phyloP scores from a whole-genome alignment of 1,284 basidiomycete species.

The Apiotrichum laibachii region DNA sequence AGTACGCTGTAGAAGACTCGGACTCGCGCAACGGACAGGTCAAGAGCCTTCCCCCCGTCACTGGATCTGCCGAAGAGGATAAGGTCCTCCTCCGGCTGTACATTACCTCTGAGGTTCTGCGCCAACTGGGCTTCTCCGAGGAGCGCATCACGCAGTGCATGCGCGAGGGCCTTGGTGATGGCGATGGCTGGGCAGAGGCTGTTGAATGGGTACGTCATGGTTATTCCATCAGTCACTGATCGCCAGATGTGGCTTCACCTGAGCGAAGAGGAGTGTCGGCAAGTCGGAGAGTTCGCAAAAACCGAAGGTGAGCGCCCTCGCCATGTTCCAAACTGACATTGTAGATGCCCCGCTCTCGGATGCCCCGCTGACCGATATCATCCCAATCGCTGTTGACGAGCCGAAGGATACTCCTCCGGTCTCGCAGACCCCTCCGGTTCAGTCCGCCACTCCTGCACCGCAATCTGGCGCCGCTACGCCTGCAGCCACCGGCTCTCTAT shows the following conservation, averaged over 20 bases:
- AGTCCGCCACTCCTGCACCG: not conserved
- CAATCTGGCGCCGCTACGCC: not conserved
- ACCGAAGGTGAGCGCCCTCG: not conserved
- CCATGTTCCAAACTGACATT: not conserved
- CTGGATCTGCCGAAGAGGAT: slow-evolving; percentile 55
- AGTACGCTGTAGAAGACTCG: slow-evolving; percentile 37
- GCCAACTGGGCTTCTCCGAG: slow-evolving; percentile 76
- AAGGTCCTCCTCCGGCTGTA: slow-evolving; percentile 70
- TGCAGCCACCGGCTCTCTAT: slow-evolving; percentile 22
- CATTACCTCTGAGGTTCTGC: slow-evolving; percentile 76
- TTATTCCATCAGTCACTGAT: slow-evolving; percentile 5
- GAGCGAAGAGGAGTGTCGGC: slow-evolving; percentile 61
- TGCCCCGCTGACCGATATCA: slow-evolving; percentile 13
- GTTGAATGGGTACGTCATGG: slow-evolving; percentile 73
- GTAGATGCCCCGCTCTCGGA: not conserved
- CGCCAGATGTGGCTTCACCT: slow-evolving; percentile 67
- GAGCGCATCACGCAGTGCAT: slow-evolving; percentile 56
- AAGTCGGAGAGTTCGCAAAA: slow-evolving; percentile 32
- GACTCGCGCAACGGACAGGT: slow-evolving; percentile 41
- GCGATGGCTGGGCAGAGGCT: slow-evolving; percentile 83
- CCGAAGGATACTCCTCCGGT: not conserved
- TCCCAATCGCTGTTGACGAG: not conserved
- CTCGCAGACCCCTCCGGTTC: slow-evolving; percentile 2
- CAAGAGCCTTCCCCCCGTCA: not conserved
- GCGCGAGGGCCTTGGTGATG: slow-evolving; percentile 33